These are phyloP conservation scores for Dendrostoma leiphaemia DNA, from an alignment of 2,329 filamentous ascomycete species.

Conservation along the genomic window DNA sequence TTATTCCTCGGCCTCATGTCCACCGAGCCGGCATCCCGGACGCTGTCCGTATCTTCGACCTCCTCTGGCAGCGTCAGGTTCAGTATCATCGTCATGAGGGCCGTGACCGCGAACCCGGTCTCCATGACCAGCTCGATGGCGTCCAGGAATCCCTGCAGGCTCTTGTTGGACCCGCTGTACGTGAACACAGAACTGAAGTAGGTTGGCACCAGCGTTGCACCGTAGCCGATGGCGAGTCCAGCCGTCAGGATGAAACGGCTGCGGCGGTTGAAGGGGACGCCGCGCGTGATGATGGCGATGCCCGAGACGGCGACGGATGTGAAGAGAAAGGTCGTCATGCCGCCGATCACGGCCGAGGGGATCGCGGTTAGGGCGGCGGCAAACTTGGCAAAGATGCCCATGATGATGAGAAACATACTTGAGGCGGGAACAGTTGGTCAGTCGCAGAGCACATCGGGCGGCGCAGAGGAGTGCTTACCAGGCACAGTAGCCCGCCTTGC, in stretches of 20 bases:
- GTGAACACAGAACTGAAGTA: conserved; percentile 74
- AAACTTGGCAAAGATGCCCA: conserved; percentile 83
- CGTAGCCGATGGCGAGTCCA: conserved; percentile 70
- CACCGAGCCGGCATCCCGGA: background rate
- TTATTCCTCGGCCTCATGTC: background rate
- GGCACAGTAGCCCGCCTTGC: conserved; percentile 75
- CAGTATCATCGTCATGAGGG: conserved; percentile 68
- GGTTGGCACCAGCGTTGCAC: conserved; percentile 62
- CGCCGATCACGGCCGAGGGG: conserved; percentile 63
- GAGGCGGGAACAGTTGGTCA: background rate
- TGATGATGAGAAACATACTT: conserved; percentile 70
- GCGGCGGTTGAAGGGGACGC: conserved; percentile 71
- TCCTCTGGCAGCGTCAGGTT: conserved; percentile 75
- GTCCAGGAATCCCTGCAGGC: conserved; percentile 71
- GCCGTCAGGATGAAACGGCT: conserved; percentile 81
- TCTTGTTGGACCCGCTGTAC: conserved; percentile 65
- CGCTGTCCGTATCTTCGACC: conserved; percentile 63
- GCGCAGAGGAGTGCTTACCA: too few species aligned
- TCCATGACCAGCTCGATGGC: conserved; percentile 72
- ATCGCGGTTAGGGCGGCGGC: conserved; percentile 77
- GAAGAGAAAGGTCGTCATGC: conserved; percentile 81
- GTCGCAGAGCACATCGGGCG: too few species aligned
- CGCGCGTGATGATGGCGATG: conserved; percentile 69
- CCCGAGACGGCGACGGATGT: conserved; percentile 73
- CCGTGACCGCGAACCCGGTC: conserved; percentile 74